Base-by-base conservation (phyloP, 2,329 filamentous ascomycete genomes). In the Fusarium cyanostomum region DNA sequence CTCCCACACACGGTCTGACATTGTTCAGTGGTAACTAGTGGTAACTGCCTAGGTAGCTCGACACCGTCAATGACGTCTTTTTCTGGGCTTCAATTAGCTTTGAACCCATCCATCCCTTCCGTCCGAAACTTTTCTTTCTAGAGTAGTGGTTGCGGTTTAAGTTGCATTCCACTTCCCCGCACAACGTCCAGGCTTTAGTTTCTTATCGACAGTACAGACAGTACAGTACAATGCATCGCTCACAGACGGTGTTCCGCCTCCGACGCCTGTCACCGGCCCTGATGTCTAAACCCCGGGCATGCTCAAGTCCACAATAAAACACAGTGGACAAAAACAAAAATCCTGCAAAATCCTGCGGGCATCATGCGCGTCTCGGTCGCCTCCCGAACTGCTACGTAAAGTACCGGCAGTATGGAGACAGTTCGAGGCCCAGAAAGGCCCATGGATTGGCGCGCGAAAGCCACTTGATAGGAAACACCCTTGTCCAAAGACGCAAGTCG, bases 351-450 rank as follows among this genome's bases (percentile, higher is more conserved):
- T 26, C 33, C 37, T 59, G 35, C 37, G 28, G 28, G 43, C 27
- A 44, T 62, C 56, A 62, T 54, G 52, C 62, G 62, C 39, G 48
- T 55, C 57, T 65, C 61, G 62, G 62, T 53, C 62, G 61, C 48
- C 62, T 66, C 56, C 62, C 62, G 62, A 64, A 56, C 55, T 64
- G 50, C 39, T 56, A 64, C 55, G 50, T 46, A 56, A 60, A 43
- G 27, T 42, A 62, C 38, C 54, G 34, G 44, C 41, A 61, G 55
- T 18, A 30, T 28, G 46, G 51, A 15, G 42, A 38, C 11, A 21
- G 33, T 18, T 44, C 28, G 42, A 42, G 49, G 15, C 41, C 41
- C n/a, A n/a, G n/a, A n/a, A n/a, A n/a, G n/a, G 38, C 18, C 38
- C 26, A 13, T 33, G 21, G 39, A 51, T 51, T 33, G 35, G 35